These are phyloP conservation scores for Neonectria magnoliae DNA, from an alignment of 2,329 filamentous ascomycete species.

Conservation along the genomic window DNA sequence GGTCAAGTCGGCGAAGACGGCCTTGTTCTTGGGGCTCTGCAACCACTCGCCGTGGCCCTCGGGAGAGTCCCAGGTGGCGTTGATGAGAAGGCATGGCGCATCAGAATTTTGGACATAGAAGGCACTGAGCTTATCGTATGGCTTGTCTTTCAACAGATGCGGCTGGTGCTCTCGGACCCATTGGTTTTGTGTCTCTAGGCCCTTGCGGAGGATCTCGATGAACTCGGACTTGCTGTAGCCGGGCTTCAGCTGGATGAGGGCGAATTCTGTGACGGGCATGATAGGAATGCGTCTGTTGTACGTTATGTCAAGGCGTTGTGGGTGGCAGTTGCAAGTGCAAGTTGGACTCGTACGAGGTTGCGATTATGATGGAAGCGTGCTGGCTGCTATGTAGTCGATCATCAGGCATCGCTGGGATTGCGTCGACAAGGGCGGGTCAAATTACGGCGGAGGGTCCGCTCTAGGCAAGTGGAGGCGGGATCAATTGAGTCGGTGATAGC, in stretches of 20 bases:
- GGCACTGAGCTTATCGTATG: conserved; percentile 48
- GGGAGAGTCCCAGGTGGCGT: conserved; percentile 56
- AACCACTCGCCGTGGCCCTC: conserved; percentile 57
- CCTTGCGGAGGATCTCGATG: conserved; percentile 45
- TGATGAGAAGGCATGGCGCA: conserved; percentile 53
- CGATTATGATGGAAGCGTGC: conserved; percentile 5
- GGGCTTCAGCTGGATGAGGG: conserved; percentile 46
- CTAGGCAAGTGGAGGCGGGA: conserved; percentile 1
- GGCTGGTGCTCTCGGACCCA: conserved; percentile 54
- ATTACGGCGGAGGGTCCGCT: conserved; percentile 11
- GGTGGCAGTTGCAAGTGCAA: conserved; percentile 6
- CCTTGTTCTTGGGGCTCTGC: conserved; percentile 52
- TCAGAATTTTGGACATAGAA: conserved; percentile 50
- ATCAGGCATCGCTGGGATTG: conserved; percentile 19
- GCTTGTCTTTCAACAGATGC: conserved; percentile 40
- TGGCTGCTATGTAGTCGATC: neutral
- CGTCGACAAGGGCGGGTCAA: conserved; percentile 19
- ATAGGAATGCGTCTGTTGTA: neutral
- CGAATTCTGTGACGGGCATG: conserved; percentile 56
- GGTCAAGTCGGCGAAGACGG: conserved; percentile 47
- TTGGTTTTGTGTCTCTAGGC: conserved; percentile 50
- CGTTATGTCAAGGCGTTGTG: neutral
- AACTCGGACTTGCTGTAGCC: conserved; percentile 46
- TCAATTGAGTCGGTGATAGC: conserved; percentile 2
- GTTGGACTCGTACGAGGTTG: neutral